These are phyloP conservation scores for Protomyces pachydermus DNA, from an alignment of 1,139 yeast species.

Conservation along the genomic window DNA sequence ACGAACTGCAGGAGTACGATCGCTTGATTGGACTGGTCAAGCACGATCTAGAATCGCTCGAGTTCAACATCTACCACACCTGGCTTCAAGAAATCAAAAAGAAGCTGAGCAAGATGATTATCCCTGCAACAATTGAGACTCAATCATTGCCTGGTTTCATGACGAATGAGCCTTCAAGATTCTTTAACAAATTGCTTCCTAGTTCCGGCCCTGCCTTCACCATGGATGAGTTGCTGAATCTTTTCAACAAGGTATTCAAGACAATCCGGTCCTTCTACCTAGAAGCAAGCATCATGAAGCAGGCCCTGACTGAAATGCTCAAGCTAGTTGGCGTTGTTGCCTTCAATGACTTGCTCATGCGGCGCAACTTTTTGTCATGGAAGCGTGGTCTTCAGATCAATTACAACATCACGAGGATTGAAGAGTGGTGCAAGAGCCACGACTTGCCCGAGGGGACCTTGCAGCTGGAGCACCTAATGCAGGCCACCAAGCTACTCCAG, in stretches of 20 bases:
- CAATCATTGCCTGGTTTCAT: slow-evolving; percentile 95
- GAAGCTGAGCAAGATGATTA: slow-evolving; percentile 83
- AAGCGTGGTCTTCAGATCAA: slow-evolving; percentile 95
- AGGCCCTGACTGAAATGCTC: slow-evolving; percentile 76
- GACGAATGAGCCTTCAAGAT: slow-evolving; percentile 82
- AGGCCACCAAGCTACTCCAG: slow-evolving; percentile 90
- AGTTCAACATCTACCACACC: slow-evolving; percentile 90
- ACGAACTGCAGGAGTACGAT: slow-evolving; percentile 84
- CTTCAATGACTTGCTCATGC: slow-evolving; percentile 92
- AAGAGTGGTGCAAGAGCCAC: slow-evolving; percentile 98
- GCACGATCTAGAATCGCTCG: slow-evolving; percentile 88
- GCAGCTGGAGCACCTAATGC: slow-evolving; percentile 80
- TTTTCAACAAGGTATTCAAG: slow-evolving; percentile 88
- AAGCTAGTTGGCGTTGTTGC: slow-evolving; percentile 88
- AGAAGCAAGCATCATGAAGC: slow-evolving; percentile 78
- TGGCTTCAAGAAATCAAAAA: slow-evolving; percentile 97
- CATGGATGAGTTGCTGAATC: slow-evolving; percentile 91
- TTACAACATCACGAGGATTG: slow-evolving; percentile 91
- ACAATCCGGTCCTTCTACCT: slow-evolving; percentile 88
- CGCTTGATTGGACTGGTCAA: slow-evolving; percentile 85
- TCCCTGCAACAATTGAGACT: slow-evolving; percentile 87
- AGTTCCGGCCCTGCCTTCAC: slow-evolving; percentile 57
- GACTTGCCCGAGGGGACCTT: slow-evolving; percentile 87
- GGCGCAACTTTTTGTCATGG: slow-evolving; percentile 93
- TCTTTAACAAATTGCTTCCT: slow-evolving; percentile 78